Conservation (phyloP, 352 stramenopile genomes). For the Stramenopiles sp. region DNA sequence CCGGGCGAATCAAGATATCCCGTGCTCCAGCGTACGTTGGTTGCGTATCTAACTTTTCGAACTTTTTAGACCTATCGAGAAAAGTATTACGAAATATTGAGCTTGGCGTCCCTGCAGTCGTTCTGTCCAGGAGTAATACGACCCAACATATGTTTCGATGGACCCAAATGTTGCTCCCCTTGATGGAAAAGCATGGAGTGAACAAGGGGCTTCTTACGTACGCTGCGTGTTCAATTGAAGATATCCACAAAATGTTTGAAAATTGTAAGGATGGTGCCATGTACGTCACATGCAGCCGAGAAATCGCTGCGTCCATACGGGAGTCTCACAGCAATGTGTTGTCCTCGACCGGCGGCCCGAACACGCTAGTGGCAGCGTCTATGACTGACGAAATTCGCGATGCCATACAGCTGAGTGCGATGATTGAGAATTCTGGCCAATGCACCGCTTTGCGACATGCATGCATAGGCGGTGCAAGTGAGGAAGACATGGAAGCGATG, state of each 20-base stretch:
- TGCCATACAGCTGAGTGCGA: constrained; percentile 31
- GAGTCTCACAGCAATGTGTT: constrained; percentile 32
- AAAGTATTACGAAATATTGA: constrained; percentile 39
- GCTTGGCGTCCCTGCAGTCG: constrained; percentile 34
- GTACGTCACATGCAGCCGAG: constrained; percentile 34
- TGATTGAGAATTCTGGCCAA: constrained; percentile 40
- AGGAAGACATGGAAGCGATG: constrained; percentile 26
- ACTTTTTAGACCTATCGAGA: constrained; percentile 44
- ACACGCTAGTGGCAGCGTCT: constrained; percentile 33
- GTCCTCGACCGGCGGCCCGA: constrained; percentile 38
- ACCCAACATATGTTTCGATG: constrained; percentile 38
- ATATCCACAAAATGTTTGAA: constrained; percentile 13
- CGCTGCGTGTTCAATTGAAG: constrained; percentile 29
- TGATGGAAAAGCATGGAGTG: constrained; percentile 27
- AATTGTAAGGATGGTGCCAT: constrained; percentile 20
- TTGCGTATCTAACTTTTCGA: constrained; percentile 47
- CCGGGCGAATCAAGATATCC: constrained; percentile 24
- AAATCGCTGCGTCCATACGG: constrained; percentile 31
- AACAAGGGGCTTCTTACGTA: constrained; percentile 36
- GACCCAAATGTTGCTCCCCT: constrained; percentile 26
- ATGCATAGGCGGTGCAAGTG: constrained; percentile 24
- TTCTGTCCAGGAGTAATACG: constrained; percentile 33
- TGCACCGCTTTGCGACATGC: constrained; percentile 41
- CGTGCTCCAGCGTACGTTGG: constrained; percentile 34
- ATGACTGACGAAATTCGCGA: constrained; percentile 20